Base-by-base conservation (phyloP, 2,329 filamentous ascomycete genomes). In the Onygena corvina region DNA sequence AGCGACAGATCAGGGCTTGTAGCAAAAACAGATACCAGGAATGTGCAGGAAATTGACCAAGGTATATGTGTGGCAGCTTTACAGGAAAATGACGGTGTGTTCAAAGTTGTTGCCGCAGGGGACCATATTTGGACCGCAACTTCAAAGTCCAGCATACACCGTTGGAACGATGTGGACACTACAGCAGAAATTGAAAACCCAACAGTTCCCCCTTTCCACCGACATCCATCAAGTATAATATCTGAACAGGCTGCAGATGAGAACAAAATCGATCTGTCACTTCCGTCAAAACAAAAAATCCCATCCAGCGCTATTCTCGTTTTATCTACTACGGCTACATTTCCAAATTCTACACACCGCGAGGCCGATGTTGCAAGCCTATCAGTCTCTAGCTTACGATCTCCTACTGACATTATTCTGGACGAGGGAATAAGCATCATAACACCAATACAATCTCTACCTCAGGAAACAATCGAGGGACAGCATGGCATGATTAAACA, bases 401-500 rank as follows among this genome's bases (percentile, higher is more conserved):
- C 30, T 12, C 35, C 46, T 27, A 21, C 46, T 31, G 49, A 52
- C 20, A 34, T 67, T 6, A 66, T 79, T 14, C 59, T 76, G 16
- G 66, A 74, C 25, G 62, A 72, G 38, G 72, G 74, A 36, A 60
- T 68, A 59, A 70, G 67, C 12, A 58, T 72, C 2, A 71, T 75
- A 9, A 70, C 83, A 48, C 84, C 86, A 1, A 75, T 87, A 46
- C 76, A 84, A 58, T 72, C 79, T 47, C 64, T 81, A 48, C 83
- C 84, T 1, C 79, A 82, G 55, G 86, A 90, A 63, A 87, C 84
- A 0, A 92, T 98, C 44, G 88, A 95, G 66, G 92, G 92, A 1
- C 89, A 95, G 60, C 90, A 94, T 67, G 92, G 92, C 7, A 70
- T 98, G 48, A 87, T 96, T 53, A 98, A 96, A 66, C 86, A 95